Evolutionary conservation across 495 filamentous ascomycete species (phyloP).

Genomic region (Chaetomium cochliodes): DNA sequence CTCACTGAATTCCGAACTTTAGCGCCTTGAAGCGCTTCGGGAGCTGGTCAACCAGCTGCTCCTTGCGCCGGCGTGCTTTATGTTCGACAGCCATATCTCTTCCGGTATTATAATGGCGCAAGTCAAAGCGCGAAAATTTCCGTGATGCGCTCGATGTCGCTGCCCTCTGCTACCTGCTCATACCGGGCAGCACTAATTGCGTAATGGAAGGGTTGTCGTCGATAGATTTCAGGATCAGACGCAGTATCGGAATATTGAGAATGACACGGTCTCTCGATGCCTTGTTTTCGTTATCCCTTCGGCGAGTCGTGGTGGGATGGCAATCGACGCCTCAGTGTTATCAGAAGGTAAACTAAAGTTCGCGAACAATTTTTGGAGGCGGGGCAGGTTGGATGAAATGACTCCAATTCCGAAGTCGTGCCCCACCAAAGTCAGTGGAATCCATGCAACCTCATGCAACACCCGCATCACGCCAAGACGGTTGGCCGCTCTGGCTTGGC

Average conservation of each 20-base stretch:
- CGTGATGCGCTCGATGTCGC: conserved; percentile 10
- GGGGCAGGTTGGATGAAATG: conserved; percentile 16
- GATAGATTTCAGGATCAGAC: not conserved
- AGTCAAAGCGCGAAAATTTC: not conserved
- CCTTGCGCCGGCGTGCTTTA: conserved; percentile 54
- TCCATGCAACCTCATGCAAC: not conserved
- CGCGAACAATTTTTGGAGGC: conserved; percentile 22
- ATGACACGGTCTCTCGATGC: not conserved
- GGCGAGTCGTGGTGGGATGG: no score
- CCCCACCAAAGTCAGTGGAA: conserved; percentile 24
- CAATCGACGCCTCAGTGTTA: no score
- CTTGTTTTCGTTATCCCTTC: no score
- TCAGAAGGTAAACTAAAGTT: not conserved
- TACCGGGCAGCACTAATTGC: conserved; percentile 1
- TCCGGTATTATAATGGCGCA: not conserved
- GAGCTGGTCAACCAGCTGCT: conserved; percentile 81
- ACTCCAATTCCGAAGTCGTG: conserved; percentile 20
- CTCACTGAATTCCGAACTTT: conserved; percentile 88
- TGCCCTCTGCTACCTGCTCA: conserved; percentile 24
- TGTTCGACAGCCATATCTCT: conserved; percentile 20
- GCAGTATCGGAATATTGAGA: no score
- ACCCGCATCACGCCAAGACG: conserved; percentile 7
- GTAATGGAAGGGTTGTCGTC: not conserved
- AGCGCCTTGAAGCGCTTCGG: conserved; percentile 91
- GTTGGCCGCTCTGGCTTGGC: not conserved